Base-by-base conservation (phyloP, 2,329 filamentous ascomycete species). In the Diaporthe humulicola region DNA sequence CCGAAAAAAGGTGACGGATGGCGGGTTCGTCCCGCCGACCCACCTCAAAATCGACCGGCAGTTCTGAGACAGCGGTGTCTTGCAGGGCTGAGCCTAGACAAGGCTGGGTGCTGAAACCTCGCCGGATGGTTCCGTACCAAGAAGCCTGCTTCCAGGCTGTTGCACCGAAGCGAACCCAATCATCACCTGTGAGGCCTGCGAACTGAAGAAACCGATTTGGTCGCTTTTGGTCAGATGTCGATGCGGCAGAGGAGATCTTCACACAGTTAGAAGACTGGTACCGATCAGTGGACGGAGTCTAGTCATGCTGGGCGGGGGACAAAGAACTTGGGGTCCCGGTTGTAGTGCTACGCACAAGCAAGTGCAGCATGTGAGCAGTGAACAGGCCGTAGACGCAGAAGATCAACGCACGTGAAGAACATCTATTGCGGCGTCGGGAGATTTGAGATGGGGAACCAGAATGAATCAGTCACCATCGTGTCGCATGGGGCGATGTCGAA, bases 1-100 rank as follows among this genome's bases (percentile, higher is more conserved):
- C 45, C 30, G 33, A 28, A 52, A 38, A 69, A 28, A 38, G 33
- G 33, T 54, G 64, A 69, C 33, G 64, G 64, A 30, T 54, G 64
- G 48, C 64, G 64, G 48, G 64, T 54, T 69, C 64, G 64, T 54
- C 64, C 64, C 64, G 64, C 64, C 33, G 64, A 36, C 48, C 64
- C 64, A 69, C 64, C 30, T 40, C 8, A 17, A 30, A 36, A 52
- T 38, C 30, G 64, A 52, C 42, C 30, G 45, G 64, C 64, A 54
- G 22, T 69, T 69, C 64, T 54, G 64, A 54, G 64, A 69, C 45
- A 33, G 30, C 25, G 48, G 48, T 54, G 64, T 69, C 64, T 54
- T 69, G 64, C 64, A 69, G 64, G 64, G 64, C 64, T 69, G 64
- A 52, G 33, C 64, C 48, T n/a, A 25, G 45, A 54, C 22, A 40